A percentile compares a stretch with the other conserved stretches of the same genome.
Evolutionary conservation across 192 early-diverging fungal species (phyloP).

Genomic region (Lunasporangiospora selenospora): DNA sequence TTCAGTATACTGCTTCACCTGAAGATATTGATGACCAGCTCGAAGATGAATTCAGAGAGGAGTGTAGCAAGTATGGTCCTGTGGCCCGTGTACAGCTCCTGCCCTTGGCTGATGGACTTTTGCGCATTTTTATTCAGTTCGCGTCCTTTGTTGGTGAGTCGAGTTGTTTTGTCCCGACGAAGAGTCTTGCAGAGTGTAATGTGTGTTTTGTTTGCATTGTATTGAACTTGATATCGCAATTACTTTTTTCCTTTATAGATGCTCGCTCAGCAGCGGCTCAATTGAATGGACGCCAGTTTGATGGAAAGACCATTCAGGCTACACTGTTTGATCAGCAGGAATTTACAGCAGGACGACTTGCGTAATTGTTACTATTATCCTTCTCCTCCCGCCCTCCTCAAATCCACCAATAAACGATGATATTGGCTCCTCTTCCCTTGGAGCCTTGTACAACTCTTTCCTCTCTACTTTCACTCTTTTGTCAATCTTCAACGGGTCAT

Average conservation of each 20-base stretch:
- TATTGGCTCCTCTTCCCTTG: too few relatives aligned
- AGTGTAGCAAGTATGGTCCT: constrained; percentile 82
- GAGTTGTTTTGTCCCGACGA: not conserved
- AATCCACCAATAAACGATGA: too few relatives aligned
- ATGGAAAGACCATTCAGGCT: constrained; percentile 74
- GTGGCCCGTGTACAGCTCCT: constrained; percentile 55
- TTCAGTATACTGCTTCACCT: constrained; percentile 73
- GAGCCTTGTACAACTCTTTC: too few relatives aligned
- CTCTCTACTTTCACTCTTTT: too few relatives aligned
- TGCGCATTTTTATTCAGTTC: constrained; percentile 85
- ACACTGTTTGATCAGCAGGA: constrained; percentile 62
- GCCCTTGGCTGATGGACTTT: constrained; percentile 54
- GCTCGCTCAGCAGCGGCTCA: constrained; percentile 66
- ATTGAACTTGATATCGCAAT: not conserved
- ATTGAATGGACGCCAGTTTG: constrained; percentile 86
- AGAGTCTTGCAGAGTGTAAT: not conserved
- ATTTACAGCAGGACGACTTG: constrained; percentile 48
- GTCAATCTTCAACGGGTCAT: too few relatives aligned
- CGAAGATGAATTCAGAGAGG: constrained; percentile 83
- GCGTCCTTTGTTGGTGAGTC: constrained; percentile 53
- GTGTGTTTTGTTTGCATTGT: not conserved
- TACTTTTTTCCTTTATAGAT: constrained; percentile 40
- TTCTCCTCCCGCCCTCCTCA: too few relatives aligned
- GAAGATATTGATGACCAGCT: constrained; percentile 83
- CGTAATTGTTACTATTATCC: too few relatives aligned